These are phyloP conservation scores for Penicillium mononematosum DNA, from an alignment of 495 filamentous ascomycete species.

Conservation along the genomic window DNA sequence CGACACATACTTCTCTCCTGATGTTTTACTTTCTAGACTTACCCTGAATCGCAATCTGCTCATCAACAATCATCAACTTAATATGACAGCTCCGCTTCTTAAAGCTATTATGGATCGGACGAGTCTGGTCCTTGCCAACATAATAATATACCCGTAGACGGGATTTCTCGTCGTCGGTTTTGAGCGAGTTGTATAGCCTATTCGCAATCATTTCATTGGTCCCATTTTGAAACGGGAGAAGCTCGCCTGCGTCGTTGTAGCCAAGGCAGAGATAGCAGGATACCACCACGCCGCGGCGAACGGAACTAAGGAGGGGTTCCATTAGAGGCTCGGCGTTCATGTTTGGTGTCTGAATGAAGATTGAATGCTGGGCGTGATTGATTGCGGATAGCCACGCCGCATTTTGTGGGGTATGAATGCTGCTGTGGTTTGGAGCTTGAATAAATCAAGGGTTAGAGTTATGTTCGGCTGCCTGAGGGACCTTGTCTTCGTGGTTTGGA, in stretches of 20 bases:
- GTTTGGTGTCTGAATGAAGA: slow-evolving; percentile 76
- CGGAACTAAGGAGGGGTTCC: slow-evolving; percentile 59
- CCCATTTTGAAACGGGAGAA: slow-evolving; percentile 72
- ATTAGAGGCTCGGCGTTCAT: slow-evolving; percentile 70
- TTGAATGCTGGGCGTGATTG: slow-evolving; percentile 55
- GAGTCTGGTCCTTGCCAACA: slow-evolving; percentile 67
- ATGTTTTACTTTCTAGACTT: background rate
- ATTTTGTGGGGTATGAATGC: slow-evolving; percentile 66
- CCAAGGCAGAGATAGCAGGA: slow-evolving; percentile 70
- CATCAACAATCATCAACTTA: slow-evolving; percentile 74
- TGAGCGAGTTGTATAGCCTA: slow-evolving; percentile 53
- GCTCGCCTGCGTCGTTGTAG: slow-evolving; percentile 75
- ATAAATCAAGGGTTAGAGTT: slow-evolving; percentile 2
- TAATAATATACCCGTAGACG: slow-evolving; percentile 63
- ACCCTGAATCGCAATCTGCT: slow-evolving; percentile 60
- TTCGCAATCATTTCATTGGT: slow-evolving; percentile 70
- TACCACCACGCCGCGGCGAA: slow-evolving; percentile 63
- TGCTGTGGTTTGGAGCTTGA: slow-evolving; percentile 54
- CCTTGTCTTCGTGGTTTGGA: background rate
- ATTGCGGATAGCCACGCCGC: slow-evolving; percentile 67
- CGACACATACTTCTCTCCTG: background rate
- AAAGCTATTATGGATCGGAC: slow-evolving; percentile 59
- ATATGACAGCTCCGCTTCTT: slow-evolving; percentile 69
- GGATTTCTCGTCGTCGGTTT: slow-evolving; percentile 40
- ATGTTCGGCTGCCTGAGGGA: background rate